Base-by-base conservation (phyloP, 106 monocot species). In the Narthecium ossifragum region DNA sequence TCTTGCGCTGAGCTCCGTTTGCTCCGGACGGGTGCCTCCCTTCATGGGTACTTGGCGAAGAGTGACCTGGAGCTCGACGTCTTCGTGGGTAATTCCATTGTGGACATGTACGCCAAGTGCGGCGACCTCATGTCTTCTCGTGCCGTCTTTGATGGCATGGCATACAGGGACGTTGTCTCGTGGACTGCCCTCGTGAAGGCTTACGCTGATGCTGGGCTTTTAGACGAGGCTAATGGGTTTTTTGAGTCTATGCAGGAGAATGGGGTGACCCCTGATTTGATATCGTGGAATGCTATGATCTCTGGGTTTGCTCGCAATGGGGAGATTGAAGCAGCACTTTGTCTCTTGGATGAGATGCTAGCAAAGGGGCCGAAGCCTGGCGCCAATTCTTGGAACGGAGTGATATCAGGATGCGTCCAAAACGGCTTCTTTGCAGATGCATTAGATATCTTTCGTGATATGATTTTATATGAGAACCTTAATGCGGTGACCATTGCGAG, bases 261-360 rank as follows among this genome's bases (percentile, higher is more conserved):
- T 24, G 79, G 83, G 21, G 45, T 74, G 6, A 6, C n/a, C 12
- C 83, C 83, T 7, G 83, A 88, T 70, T 55, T 88, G 63, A 83
- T 88, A 15, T 88, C 75, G 22, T 88, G 88, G 88, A 88, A 83
- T 30, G 67, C 83, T 0, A 39, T 88, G 76, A 67, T 88, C 31
- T 88, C 88, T 1, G 83, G 82, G 31, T 88, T 73, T 47, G 76
- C 88, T 0, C 60, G 73, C 62, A 76, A 74, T 23, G 83, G 83
- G 8, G 62, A 72, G 23, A 58, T 63, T 11, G 63, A 46, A 26
- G 31, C 43, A 26, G 82, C 83, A 6, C 33, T 79, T 34, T 29
- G 15, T 31, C 43, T 82, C 36, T 57, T 88, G 39, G 79, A 79
- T 6, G 67, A 76, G 46, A 83, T 88, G 88, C 38, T 45, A 33